phyloP scores from a whole-genome alignment of 805 yeast species.

The Saturnispora serradocipensis region DNA sequence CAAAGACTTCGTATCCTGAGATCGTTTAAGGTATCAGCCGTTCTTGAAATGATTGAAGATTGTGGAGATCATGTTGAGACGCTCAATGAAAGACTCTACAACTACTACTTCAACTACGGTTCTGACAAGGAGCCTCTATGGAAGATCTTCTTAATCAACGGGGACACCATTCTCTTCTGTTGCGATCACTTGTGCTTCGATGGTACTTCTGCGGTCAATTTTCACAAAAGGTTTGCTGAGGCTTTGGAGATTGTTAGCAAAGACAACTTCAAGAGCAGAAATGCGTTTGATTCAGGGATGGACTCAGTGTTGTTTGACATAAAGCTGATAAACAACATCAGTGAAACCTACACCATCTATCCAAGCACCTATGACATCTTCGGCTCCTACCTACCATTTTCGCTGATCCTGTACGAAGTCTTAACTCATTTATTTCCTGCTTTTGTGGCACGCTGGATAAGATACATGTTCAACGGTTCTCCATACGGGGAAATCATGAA shows the following conservation, averaged over 20 bases:
- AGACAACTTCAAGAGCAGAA: neutral
- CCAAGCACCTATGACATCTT: constrained; percentile 4
- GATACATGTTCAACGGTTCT: neutral
- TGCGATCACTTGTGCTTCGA: constrained; percentile 29
- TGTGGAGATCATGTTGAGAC: neutral
- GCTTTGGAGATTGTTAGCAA: neutral
- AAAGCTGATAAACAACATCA: neutral
- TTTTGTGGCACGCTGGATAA: neutral
- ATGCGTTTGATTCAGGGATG: neutral
- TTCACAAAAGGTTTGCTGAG: constrained; percentile 22
- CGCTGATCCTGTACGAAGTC: neutral
- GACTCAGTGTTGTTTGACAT: constrained; percentile 3
- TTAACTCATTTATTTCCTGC: constrained; percentile 6
- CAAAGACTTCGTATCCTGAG: neutral
- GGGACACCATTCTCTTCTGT: constrained; percentile 12
- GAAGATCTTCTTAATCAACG: constrained; percentile 12
- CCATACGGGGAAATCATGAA: neutral
- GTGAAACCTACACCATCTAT: neutral
- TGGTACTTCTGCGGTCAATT: constrained; percentile 26
- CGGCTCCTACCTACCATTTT: neutral
- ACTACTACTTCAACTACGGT: neutral
- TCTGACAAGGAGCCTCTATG: constrained; percentile 11
- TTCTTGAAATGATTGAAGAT: constrained; percentile 14
- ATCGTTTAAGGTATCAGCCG: constrained; percentile 11
- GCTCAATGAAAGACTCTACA: constrained; percentile 4